A percentile compares a stretch with the other conserved stretches of the same genome.
Evolutionary conservation across 2,329 filamentous ascomycete species (phyloP).

Genomic region (Penicillium sp.): DNA sequence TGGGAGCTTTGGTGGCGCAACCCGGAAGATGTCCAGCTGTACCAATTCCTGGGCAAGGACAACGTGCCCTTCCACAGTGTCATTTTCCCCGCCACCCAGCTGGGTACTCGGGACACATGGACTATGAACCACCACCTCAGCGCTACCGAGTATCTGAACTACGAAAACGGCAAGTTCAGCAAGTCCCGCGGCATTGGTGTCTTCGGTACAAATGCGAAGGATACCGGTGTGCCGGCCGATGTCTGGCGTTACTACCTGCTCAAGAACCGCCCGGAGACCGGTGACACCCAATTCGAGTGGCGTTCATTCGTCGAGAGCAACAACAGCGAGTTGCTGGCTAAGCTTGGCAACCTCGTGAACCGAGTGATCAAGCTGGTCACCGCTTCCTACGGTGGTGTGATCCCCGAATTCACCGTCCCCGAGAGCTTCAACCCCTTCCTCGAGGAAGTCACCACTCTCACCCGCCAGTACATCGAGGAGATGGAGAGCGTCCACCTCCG

Average conservation of each 20-base stretch:
- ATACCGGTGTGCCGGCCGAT: slow-evolving; percentile 80
- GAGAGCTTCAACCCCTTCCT: slow-evolving; percentile 45
- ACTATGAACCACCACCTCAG: slow-evolving; percentile 87
- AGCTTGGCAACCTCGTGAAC: slow-evolving; percentile 74
- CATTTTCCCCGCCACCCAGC: slow-evolving; percentile 85
- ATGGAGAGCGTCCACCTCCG: slow-evolving; percentile 66
- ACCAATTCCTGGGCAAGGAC: slow-evolving; percentile 96
- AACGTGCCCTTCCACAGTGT: slow-evolving; percentile 88
- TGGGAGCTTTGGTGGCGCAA: slow-evolving; percentile 97
- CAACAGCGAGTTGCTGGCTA: slow-evolving; percentile 83
- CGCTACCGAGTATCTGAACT: slow-evolving; percentile 88
- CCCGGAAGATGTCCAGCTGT: slow-evolving; percentile 82
- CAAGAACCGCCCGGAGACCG: slow-evolving; percentile 80
- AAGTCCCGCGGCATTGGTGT: slow-evolving; percentile 90
- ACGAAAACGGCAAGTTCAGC: slow-evolving; percentile 88
- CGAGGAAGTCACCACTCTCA: slow-evolving; percentile 54
- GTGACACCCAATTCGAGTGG: slow-evolving; percentile 92
- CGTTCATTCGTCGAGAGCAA: slow-evolving; percentile 79
- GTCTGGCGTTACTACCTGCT: slow-evolving; percentile 96
- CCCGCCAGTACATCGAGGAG: slow-evolving; percentile 61
- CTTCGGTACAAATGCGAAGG: slow-evolving; percentile 85
- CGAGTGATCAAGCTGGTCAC: slow-evolving; percentile 72
- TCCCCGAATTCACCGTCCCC: slow-evolving; percentile 46
- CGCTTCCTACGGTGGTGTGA: slow-evolving; percentile 67
- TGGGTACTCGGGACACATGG: slow-evolving; percentile 85